Percentiles rank a stretch among this genome's conserved stretches.
These are phyloP conservation scores for Endothia cerciana DNA, from an alignment of 2,329 filamentous ascomycete genomes.

Conservation along the genomic window DNA sequence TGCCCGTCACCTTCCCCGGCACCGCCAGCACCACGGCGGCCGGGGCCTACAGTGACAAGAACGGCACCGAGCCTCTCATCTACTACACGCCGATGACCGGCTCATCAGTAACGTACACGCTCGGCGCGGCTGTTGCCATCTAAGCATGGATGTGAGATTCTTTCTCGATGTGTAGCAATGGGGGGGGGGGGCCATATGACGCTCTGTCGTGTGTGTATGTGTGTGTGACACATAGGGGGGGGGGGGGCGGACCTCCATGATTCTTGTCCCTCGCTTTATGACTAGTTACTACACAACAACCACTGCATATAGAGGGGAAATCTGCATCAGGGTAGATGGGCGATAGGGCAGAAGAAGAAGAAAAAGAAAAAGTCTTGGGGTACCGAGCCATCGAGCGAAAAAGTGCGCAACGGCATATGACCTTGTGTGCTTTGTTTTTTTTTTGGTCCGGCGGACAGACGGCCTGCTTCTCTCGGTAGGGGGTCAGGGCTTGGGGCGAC, in stretches of 20 bases:
- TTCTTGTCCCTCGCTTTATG: conserved; percentile 6
- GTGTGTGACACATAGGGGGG: conserved; percentile 2
- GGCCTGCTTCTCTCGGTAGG: not conserved
- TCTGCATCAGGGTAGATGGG: not conserved
- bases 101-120: conserved; percentile 46
- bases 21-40: conserved; percentile 44
- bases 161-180: not conserved
- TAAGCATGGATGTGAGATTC: not conserved
- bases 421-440: too few relatives aligned
- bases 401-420: not conserved
- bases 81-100: conserved; percentile 53
- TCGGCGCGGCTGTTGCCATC: conserved; percentile 27
- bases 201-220: not conserved
- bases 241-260: not conserved
- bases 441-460: too few relatives aligned
- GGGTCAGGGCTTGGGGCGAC: not conserved
- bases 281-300: not conserved
- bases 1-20: conserved; percentile 59
- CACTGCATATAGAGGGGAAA: not conserved
- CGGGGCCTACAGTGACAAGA: conserved; percentile 53
- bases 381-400: not conserved
- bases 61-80: conserved; percentile 58
- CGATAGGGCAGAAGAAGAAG: not conserved
- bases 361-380: not conserved
- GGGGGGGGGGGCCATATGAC: not conserved